Base-by-base conservation (phyloP, 2,329 filamentous ascomycete genomes). In the Lachnellula willkommii region DNA sequence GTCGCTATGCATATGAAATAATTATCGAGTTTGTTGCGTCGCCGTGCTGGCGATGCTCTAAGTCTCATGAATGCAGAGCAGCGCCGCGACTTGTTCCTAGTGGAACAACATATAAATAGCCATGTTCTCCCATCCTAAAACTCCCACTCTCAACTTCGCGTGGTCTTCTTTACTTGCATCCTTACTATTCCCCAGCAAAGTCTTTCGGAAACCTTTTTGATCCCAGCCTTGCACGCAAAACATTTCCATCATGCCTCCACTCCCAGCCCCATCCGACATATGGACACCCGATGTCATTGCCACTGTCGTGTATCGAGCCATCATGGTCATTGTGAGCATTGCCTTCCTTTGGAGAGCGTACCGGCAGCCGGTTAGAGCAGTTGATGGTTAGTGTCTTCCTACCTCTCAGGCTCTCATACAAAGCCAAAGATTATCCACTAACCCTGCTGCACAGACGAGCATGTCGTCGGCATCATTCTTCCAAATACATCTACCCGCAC, bases 281-380 rank as follows among this genome's bases (percentile, higher is more conserved):
- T 58, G 56, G 53, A 51, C 47, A 3, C 57, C 57, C 2, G 46
- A 53, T 39, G 22, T 57, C 43, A 57, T 59, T 15, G 50, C 47
- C 26, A 52, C 47, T 14, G 47, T 57, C 8, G 28, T 52, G 2
- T 59, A 57, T 40, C 55, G 50, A 47, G 17, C 46, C 12, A 42
- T 46, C 37, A 59, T 59, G 57, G 32, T 52, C 40, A 15, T 53
- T 26, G 50, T 53, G 6, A 45, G 53, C 28, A 50, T 58, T 5
- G n/a, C 40, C 9, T 56, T 56, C 39, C 50, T 51, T 17, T 58
- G 56, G 56, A 53, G 28, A 22, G 55, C 42, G 6, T 45, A 45
- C 22, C 42, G 42, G 17, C 42, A 45, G 17, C n/a, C 42, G 11
- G 48, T 37, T 4, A 36, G 42, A 22, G 15, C 7, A 17, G 20